Conservation (phyloP, 2,329 filamentous ascomycete genomes). For the Reticulascus tulasneorum region DNA sequence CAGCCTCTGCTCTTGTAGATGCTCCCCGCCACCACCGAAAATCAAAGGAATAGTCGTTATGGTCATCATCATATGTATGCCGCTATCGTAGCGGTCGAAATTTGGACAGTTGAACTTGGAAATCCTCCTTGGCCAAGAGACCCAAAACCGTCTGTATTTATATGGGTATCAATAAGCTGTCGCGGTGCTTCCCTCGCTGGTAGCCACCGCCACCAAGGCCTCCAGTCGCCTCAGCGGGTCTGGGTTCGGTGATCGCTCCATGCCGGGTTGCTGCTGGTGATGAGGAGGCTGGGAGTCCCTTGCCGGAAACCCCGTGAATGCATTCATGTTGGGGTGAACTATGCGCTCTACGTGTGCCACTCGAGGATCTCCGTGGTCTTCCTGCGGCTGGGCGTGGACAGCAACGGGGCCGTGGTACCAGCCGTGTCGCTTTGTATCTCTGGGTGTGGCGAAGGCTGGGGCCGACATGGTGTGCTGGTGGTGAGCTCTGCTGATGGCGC, state of each 20-base stretch:
- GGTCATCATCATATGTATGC: slow-evolving; percentile 11
- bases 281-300: slow-evolving; percentile 17
- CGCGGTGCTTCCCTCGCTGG: slow-evolving; percentile 38
- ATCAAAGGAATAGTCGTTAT: slow-evolving; percentile 1
- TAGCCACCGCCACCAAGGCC: slow-evolving; percentile 40
- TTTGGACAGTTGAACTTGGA: too few species aligned
- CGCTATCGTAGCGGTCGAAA: neutral
- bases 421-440: slow-evolving; percentile 62
- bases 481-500: slow-evolving; percentile 5
- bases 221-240: slow-evolving; percentile 36
- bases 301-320: slow-evolving; percentile 47
- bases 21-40: slow-evolving; percentile 4
- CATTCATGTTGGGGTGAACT: slow-evolving; percentile 52
- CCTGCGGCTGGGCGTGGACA: slow-evolving; percentile 23
- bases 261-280: slow-evolving; percentile 19
- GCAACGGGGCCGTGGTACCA: slow-evolving; percentile 62
- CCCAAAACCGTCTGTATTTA: neutral
- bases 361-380: slow-evolving; percentile 24
- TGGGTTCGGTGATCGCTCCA: slow-evolving; percentile 22
- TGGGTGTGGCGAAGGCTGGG: slow-evolving; percentile 50
- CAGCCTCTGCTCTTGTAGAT: neutral
- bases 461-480: slow-evolving; percentile 60
- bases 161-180: slow-evolving; percentile 28
- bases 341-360: slow-evolving; percentile 50
- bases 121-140: neutral